Conservation (phyloP, 768 basidiomycete species). For the Hirschioporus abietinus region DNA sequence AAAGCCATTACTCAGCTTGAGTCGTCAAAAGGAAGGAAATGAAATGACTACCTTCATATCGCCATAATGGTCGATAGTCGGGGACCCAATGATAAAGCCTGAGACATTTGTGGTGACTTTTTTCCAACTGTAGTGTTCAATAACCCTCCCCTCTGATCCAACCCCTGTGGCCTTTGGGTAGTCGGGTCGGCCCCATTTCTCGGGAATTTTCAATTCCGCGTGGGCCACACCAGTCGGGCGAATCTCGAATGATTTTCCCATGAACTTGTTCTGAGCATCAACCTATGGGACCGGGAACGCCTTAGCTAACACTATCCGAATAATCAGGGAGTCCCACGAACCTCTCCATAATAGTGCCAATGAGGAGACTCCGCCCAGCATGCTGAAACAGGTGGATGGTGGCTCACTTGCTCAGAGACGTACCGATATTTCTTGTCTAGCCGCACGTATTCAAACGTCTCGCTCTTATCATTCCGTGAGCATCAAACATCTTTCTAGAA, state of each 20-base stretch:
- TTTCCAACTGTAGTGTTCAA: slow-evolving; percentile 95
- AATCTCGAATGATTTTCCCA: slow-evolving; percentile 96
- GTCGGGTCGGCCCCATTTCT: slow-evolving; percentile 45
- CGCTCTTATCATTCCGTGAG: slow-evolving; percentile 43
- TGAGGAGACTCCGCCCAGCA: slow-evolving; percentile 88
- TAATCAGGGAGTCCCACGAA: slow-evolving; percentile 19
- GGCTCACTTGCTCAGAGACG: slow-evolving; percentile 93
- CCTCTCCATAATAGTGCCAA: slow-evolving; percentile 92
- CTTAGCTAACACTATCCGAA: not conserved
- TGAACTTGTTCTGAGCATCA: slow-evolving; percentile 94
- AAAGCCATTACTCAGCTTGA: slow-evolving; percentile 3
- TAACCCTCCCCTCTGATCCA: slow-evolving; percentile 44
- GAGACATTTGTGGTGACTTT: slow-evolving; percentile 90
- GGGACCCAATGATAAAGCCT: slow-evolving; percentile 87
- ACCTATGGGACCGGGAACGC: slow-evolving; percentile 55
- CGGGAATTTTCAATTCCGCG: slow-evolving; percentile 72
- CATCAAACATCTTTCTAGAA: not conserved
- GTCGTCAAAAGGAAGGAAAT: not conserved
- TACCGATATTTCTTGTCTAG: slow-evolving; percentile 88
- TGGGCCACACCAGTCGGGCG: slow-evolving; percentile 93
- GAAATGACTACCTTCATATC: slow-evolving; percentile 78
- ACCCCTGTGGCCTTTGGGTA: slow-evolving; percentile 54
- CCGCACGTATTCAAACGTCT: slow-evolving; percentile 92
- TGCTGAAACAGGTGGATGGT: slow-evolving; percentile 95
- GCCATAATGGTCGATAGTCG: slow-evolving; percentile 89